phyloP scores from a whole-genome alignment of 164 flowering plant genomes.

The Sedum album region DNA sequence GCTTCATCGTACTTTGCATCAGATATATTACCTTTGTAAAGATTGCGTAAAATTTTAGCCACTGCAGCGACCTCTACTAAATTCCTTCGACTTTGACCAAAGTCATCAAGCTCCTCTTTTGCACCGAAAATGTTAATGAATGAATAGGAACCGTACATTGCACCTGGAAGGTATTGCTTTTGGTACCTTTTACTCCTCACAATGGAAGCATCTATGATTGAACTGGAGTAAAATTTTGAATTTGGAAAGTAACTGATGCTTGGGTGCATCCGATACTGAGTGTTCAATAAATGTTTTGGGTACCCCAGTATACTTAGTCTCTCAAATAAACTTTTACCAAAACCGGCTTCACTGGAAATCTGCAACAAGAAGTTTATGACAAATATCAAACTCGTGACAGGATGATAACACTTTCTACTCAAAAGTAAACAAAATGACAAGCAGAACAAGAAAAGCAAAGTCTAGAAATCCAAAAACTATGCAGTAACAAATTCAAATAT shows the following conservation, averaged over 20 bases:
- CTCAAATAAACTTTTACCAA: constrained; percentile 43
- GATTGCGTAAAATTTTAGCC: constrained; percentile 20
- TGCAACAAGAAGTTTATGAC: constrained; percentile 2
- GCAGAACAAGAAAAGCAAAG: too few relatives aligned
- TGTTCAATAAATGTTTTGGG: constrained; percentile 32
- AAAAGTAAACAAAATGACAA: not conserved
- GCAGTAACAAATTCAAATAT: too few relatives aligned
- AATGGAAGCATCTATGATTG: constrained; percentile 25
- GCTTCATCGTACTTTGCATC: too few relatives aligned
- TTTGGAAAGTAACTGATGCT: constrained; percentile 40
- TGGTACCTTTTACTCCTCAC: constrained; percentile 23
- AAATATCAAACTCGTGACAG: not conserved
- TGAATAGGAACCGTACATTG: constrained; percentile 43
- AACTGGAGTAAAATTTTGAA: constrained; percentile 24
- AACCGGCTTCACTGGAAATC: constrained; percentile 30
- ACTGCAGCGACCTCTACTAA: constrained; percentile 42
- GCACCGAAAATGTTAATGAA: constrained; percentile 39
- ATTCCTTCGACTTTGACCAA: constrained; percentile 33
- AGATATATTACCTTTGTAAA: constrained; percentile 47
- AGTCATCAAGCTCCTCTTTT: constrained; percentile 33
- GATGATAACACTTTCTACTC: not conserved
- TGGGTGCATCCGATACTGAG: constrained; percentile 53
- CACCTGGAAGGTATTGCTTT: constrained; percentile 24
- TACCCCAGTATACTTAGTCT: constrained; percentile 32
- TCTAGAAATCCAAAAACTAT: too few relatives aligned